Evolutionary conservation across 78 protist genomes (phyloP), one percentile per base, ranked within the genome.

Genomic region (Dictyostelium capitatum): DNA sequence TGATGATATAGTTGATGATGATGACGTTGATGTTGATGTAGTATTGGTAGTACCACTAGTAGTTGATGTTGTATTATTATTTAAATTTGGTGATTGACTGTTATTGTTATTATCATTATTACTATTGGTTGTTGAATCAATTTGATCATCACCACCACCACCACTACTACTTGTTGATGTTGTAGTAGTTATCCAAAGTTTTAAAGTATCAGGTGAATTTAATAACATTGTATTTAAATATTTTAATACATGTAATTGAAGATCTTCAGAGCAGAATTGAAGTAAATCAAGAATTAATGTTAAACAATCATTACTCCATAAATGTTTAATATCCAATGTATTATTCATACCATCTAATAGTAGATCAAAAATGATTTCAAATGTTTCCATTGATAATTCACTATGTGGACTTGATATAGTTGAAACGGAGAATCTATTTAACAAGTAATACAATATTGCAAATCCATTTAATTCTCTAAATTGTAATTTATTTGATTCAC

Each of bases 401-500:
- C 78, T 30, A n/a, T 59, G 28, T 20, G 70, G 28, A 69, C 47
- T 72, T 47, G 78, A 4, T 5, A 30, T 25, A 28, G 54, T 41
- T 7, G 82, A 20, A 6, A 82, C 46, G 0, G 80, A 72, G 56
- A 87, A 87, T 57, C 91, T 41, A 28, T 72, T 46, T 15, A 87
- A 62, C 6, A 87, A 70, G 56, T 87, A 70, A 50, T 87, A 87
- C 56, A 87, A 67, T 32, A 87, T 87, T 17, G 85, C 84, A 65
- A 87, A 87, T 6, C 93, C 93, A 87, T 65, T 77, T 32, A 87
- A n/a, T n/a, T 87, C 93, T 59, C 93, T 80, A 72, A 87, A 87
- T 23, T 87, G 93, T 51, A 79, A 79, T 43, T 87, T 87, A 32
- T 87, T 87, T 0, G 93, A 77, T 14, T 87, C 93, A 87, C 84